Evolutionary conservation across 352 stramenopile species (phyloP).

Genomic region (Phytophthora aleatoria): DNA sequence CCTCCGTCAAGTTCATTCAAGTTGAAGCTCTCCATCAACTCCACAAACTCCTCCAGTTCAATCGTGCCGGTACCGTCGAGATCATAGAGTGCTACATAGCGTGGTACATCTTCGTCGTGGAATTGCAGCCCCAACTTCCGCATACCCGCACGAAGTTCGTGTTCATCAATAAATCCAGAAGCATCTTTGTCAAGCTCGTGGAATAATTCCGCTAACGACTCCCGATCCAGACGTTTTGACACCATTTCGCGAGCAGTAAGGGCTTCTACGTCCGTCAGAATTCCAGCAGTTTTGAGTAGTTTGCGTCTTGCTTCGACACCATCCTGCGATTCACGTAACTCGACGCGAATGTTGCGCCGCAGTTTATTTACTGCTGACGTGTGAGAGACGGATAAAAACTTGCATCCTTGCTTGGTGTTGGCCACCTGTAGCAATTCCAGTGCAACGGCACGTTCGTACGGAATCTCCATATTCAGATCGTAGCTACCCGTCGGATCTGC

Average conservation of each 20-base stretch:
- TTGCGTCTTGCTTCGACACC: conserved; percentile 43
- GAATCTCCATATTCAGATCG: conserved; percentile 76
- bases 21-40: conserved; percentile 77
- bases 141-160: conserved; percentile 60
- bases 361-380: conserved; percentile 43
- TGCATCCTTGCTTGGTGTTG: conserved; percentile 81
- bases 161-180: conserved; percentile 71
- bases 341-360: conserved; percentile 62
- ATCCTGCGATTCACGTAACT: conserved; percentile 55
- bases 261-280: conserved; percentile 51
- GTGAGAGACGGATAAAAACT: conserved; percentile 79
- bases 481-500: conserved; percentile 74
- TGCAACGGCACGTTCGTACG: conserved; percentile 74
- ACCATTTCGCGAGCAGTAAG: conserved; percentile 28
- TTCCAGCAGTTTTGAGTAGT: conserved; percentile 71
- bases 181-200: conserved; percentile 67
- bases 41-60: conserved; percentile 79
- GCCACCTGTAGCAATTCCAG: conserved; percentile 72
- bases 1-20: conserved; percentile 43
- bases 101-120: conserved; percentile 67
- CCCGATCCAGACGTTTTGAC: conserved; percentile 44
- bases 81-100: conserved; percentile 75
- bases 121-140: conserved; percentile 50
- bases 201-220: conserved; percentile 62
- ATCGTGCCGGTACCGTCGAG: conserved; percentile 74